Conservation (phyloP, 148 eudicot genomes). For the Rhododendron henanense region DNA sequence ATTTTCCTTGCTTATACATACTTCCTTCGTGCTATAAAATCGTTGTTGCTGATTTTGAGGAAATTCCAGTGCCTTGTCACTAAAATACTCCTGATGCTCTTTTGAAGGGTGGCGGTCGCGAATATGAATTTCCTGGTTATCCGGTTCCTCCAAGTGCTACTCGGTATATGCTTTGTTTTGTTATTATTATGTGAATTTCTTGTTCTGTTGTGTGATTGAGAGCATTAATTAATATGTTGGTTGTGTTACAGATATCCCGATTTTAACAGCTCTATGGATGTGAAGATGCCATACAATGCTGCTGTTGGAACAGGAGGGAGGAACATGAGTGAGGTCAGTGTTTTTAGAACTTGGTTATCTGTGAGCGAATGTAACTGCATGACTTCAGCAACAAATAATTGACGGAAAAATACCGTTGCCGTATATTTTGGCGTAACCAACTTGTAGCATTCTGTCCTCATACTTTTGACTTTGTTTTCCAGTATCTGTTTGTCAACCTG, state of each 20-base stretch:
- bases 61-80: background rate
- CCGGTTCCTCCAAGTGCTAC: slow-evolving; percentile 42
- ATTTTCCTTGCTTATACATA: background rate
- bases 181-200: background rate
- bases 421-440: background rate
- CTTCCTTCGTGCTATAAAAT: background rate
- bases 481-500: background rate
- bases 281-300: slow-evolving; percentile 28
- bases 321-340: slow-evolving; percentile 32
- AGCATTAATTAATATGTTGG: background rate
- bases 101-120: slow-evolving; percentile 43
- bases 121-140: slow-evolving; percentile 40
- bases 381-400: background rate
- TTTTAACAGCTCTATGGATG: slow-evolving; percentile 30
- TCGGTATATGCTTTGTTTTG: slow-evolving; percentile 28
- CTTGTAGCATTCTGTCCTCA: background rate
- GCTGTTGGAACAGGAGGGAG: slow-evolving; percentile 32
- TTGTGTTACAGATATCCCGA: slow-evolving; percentile 31
- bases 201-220: background rate
- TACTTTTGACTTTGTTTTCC: background rate
- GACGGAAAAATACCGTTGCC: too few relatives aligned
- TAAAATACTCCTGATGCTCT: slow-evolving; percentile 11
- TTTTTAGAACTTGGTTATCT: background rate
- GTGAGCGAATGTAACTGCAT: slow-evolving; percentile 10
- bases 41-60: background rate